A percentile compares a stretch with the other conserved stretches of the same genome.
phyloP scores from a whole-genome alignment of 306 rosid species.

The Casuarina equisetifolia region DNA sequence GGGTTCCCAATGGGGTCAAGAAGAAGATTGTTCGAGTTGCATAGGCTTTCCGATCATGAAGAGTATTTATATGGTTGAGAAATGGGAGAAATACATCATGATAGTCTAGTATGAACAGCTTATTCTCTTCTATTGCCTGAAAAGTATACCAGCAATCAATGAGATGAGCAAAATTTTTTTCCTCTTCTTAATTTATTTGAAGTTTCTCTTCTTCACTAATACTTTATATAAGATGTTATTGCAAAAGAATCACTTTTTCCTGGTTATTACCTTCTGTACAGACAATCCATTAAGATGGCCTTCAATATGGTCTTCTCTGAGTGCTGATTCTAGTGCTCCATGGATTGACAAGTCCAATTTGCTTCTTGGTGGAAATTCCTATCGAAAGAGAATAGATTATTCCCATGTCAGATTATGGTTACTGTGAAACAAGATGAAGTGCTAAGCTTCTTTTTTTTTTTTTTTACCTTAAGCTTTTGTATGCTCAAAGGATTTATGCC shows the following conservation, averaged over 20 bases:
- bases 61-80: slow-evolving; percentile 37
- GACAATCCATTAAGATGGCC: slow-evolving; percentile 47
- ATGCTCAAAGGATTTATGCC: slow-evolving; percentile 16
- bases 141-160: not conserved
- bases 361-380: slow-evolving; percentile 56
- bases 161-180: not conserved
- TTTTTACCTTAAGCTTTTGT: slow-evolving; percentile 9
- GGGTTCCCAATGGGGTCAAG: slow-evolving; percentile 40
- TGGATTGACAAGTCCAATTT: slow-evolving; percentile 44
- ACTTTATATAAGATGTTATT: too few relatives aligned
- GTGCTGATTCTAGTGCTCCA: slow-evolving; percentile 49
- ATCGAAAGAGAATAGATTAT: not conserved
- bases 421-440: not conserved
- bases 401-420: not conserved
- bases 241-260: not conserved
- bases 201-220: too few relatives aligned
- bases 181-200: not conserved
- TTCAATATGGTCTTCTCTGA: slow-evolving; percentile 48
- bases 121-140: slow-evolving; percentile 44
- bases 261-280: slow-evolving; percentile 35
- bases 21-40: slow-evolving; percentile 48
- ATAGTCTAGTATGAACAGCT: slow-evolving; percentile 41
- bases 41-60: slow-evolving; percentile 40
- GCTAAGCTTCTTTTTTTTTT: not conserved
- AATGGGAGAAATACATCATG: slow-evolving; percentile 42